phyloP scores from a whole-genome alignment of 2,329 filamentous ascomycete species.

The Byssothecium circinans region DNA sequence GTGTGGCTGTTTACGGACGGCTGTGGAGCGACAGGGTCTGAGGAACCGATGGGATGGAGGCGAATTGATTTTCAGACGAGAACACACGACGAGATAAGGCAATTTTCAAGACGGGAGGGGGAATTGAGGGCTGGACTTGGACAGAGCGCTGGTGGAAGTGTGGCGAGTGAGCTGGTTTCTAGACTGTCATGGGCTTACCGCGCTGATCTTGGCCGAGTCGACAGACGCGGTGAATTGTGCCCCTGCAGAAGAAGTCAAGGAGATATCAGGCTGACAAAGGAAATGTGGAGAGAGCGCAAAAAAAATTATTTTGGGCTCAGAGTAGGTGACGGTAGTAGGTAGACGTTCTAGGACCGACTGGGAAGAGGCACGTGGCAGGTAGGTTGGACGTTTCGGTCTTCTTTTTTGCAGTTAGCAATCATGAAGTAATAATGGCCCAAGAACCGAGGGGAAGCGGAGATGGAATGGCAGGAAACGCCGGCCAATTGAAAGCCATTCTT shows the following conservation, averaged over 20 bases:
- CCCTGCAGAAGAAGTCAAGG: too few relatives aligned
- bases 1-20: constrained; percentile 33
- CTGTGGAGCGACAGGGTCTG: constrained; percentile 33
- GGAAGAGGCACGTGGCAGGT: not conserved
- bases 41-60: constrained; percentile 39
- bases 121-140: constrained; percentile 12
- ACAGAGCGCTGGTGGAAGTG: constrained; percentile 21
- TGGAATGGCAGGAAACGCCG: not conserved
- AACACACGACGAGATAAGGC: constrained; percentile 17
- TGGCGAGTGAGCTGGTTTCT: constrained; percentile 42
- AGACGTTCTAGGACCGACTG: too few relatives aligned
- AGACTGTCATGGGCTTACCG: constrained; percentile 37
- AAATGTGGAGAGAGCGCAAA: too few relatives aligned
- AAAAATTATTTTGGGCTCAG: too few relatives aligned
- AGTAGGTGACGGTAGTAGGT: too few relatives aligned
- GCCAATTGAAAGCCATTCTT: constrained; percentile 3
- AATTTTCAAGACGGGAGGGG: constrained; percentile 10
- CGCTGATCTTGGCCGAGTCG: constrained; percentile 34
- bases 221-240: constrained; percentile 1
- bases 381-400: too few relatives aligned
- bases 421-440: constrained; percentile 15
- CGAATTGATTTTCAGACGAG: constrained; percentile 37
- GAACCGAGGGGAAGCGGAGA: not conserved
- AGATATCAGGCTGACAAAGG: too few relatives aligned
- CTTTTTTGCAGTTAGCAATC: constrained; percentile 12